Percentiles rank a stretch among this genome's conserved stretches.
Evolutionary conservation across 2,329 filamentous ascomycete genomes (phyloP).

Genomic region (Neofusicoccum sp.): DNA sequence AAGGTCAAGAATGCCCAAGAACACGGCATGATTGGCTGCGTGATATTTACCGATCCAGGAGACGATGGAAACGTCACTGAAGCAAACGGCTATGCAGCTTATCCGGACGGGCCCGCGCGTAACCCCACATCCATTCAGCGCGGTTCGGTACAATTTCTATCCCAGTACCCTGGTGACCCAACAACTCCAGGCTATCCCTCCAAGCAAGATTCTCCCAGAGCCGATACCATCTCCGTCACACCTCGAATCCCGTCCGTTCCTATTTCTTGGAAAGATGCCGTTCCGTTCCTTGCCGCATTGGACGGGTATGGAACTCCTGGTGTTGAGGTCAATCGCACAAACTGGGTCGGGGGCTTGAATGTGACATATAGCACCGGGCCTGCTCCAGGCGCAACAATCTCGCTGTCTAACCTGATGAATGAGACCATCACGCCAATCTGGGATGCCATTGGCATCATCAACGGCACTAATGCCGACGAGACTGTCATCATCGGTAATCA

Average conservation of each 20-base stretch:
- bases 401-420: conserved; percentile 70
- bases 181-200: conserved; percentile 70
- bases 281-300: conserved; percentile 78
- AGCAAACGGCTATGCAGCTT: conserved; percentile 48
- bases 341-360: conserved; percentile 40
- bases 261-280: conserved; percentile 78
- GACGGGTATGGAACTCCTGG: conserved; percentile 76
- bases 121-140: conserved; percentile 51
- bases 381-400: conserved; percentile 56
- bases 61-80: conserved; percentile 53
- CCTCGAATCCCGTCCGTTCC: conserved; percentile 84
- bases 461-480: conserved; percentile 63
- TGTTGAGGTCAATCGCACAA: conserved; percentile 41
- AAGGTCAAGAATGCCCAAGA: conserved; percentile 54
- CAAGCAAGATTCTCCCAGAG: conserved; percentile 74
- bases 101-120: conserved; percentile 47
- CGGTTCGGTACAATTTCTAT: conserved; percentile 61
- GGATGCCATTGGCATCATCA: conserved; percentile 72
- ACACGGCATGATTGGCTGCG: conserved; percentile 47
- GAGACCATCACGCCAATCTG: conserved; percentile 82
- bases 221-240: conserved; percentile 64
- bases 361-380: conserved; percentile 39
- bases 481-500: conserved; percentile 57
- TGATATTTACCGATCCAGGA: conserved; percentile 50
- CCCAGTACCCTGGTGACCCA: conserved; percentile 52